Conservation (phyloP, 352 stramenopile species). For the Phytopythium ostracodes region DNA sequence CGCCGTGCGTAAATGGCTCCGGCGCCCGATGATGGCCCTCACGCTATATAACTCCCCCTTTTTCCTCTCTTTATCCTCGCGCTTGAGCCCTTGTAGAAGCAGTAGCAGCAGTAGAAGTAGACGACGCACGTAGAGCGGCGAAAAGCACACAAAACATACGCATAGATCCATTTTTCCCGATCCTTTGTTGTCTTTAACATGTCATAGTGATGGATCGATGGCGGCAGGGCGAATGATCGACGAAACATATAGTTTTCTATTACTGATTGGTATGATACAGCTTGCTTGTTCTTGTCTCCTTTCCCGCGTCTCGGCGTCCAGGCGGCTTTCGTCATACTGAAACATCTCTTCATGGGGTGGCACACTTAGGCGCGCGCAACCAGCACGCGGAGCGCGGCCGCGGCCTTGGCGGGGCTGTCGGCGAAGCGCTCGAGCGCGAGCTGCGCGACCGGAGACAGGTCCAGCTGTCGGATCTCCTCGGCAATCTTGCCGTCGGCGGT, state of each 20-base stretch:
- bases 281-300: constrained; percentile 2
- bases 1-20: constrained; percentile 2
- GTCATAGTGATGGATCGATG: background rate
- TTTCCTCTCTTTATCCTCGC: constrained; percentile 19
- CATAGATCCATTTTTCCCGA: constrained; percentile 2
- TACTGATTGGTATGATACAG: constrained; percentile 7
- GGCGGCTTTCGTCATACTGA: constrained; percentile 5
- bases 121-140: background rate
- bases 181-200: no score
- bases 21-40: background rate
- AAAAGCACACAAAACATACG: background rate
- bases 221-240: background rate
- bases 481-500: constrained; percentile 60
- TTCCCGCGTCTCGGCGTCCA: background rate
- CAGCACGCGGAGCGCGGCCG: constrained; percentile 54
- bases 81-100: constrained; percentile 19
- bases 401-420: constrained; percentile 46
- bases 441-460: constrained; percentile 59
- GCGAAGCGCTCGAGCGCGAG: constrained; percentile 45
- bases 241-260: background rate
- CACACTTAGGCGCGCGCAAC: constrained; percentile 15
- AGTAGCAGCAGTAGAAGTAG: constrained; percentile 6
- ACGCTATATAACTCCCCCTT: constrained; percentile 1
- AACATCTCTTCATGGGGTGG: constrained; percentile 2
- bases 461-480: constrained; percentile 76